phyloP scores from a whole-genome alignment of 2,329 filamentous ascomycete genomes.

The Cercospora janseana region DNA sequence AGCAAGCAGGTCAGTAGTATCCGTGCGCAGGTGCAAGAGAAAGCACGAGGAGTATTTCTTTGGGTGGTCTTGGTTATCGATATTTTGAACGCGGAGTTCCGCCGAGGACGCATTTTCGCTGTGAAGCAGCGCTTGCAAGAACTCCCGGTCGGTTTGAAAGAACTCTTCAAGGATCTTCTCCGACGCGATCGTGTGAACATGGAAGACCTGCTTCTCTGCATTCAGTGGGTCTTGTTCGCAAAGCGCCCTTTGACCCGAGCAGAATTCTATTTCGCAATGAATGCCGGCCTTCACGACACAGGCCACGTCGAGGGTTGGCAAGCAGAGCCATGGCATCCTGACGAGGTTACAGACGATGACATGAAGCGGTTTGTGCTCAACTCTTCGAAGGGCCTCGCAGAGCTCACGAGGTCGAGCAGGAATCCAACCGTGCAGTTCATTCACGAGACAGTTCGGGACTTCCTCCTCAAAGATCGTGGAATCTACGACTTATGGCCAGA shows the following conservation, averaged over 20 bases:
- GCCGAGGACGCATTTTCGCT: conserved; percentile 31
- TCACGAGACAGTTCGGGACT: conserved; percentile 53
- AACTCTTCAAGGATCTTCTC: conserved; percentile 55
- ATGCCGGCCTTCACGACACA: conserved; percentile 31
- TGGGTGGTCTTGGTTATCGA: conserved; percentile 49
- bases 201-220: conserved; percentile 45
- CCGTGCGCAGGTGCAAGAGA: conserved; percentile 36
- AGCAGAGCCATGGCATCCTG: conserved; percentile 27
- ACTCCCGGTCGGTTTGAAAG: conserved; percentile 44
- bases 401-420: conserved; percentile 39
- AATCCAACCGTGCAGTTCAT: conserved; percentile 51
- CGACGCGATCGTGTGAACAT: conserved; percentile 45
- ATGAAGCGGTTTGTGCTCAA: conserved; percentile 41
- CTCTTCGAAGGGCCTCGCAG: conserved; percentile 53
- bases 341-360: conserved; percentile 16
- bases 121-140: conserved; percentile 40
- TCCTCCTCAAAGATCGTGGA: conserved; percentile 43
- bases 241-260: conserved; percentile 43
- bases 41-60: conserved; percentile 47
- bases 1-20: conserved; percentile 29
- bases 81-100: conserved; percentile 48
- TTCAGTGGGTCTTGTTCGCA: conserved; percentile 57
- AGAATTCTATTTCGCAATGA: conserved; percentile 50
- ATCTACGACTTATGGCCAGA: conserved; percentile 34
- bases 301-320: neutral